Evolutionary conservation across 202 grass and related monocot species (phyloP).

Genomic region (Zoysia matrella): DNA sequence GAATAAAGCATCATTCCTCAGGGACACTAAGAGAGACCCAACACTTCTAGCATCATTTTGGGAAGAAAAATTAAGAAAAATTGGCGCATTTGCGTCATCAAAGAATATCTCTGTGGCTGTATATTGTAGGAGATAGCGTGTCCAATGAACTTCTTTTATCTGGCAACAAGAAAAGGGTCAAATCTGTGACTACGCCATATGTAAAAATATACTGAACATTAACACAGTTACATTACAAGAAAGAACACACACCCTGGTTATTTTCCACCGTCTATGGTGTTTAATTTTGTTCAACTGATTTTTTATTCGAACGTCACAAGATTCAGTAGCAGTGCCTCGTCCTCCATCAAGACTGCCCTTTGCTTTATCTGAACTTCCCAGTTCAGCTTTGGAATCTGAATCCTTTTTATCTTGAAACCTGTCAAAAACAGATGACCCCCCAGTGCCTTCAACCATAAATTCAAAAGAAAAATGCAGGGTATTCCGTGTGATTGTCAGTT

Average conservation of each 20-base stretch:
- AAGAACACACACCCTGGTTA: conserved; percentile 61
- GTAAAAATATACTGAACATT: neutral
- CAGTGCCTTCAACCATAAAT: conserved; percentile 95
- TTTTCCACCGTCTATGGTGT: conserved; percentile 92
- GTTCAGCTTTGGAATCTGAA: conserved; percentile 73
- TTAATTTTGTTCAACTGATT: conserved; percentile 82
- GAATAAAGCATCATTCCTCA: conserved; percentile 93
- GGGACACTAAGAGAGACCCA: conserved; percentile 83
- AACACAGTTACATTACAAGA: conserved; percentile 4
- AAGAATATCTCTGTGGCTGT: conserved; percentile 96
- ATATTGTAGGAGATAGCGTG: conserved; percentile 88
- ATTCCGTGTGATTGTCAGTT: conserved; percentile 72
- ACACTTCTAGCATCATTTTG: conserved; percentile 93
- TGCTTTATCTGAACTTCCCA: conserved; percentile 55
- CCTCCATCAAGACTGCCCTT: conserved; percentile 63
- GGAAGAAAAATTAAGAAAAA: conserved; percentile 93
- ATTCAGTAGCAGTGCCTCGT: conserved; percentile 57
- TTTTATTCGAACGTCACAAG: conserved; percentile 53
- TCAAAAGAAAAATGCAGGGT: conserved; percentile 92
- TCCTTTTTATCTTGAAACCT: conserved; percentile 74
- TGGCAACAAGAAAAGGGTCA: conserved; percentile 52
- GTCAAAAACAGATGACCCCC: conserved; percentile 89
- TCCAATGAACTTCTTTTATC: conserved; percentile 97
- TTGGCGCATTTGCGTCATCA: conserved; percentile 78
- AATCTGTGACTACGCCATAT: conserved; percentile 31